Percentiles rank a stretch among this genome's conserved stretches.
These are phyloP conservation scores for Rauvolfia tetraphylla DNA, from an alignment of 257 asterid genomes.

Conservation along the genomic window DNA sequence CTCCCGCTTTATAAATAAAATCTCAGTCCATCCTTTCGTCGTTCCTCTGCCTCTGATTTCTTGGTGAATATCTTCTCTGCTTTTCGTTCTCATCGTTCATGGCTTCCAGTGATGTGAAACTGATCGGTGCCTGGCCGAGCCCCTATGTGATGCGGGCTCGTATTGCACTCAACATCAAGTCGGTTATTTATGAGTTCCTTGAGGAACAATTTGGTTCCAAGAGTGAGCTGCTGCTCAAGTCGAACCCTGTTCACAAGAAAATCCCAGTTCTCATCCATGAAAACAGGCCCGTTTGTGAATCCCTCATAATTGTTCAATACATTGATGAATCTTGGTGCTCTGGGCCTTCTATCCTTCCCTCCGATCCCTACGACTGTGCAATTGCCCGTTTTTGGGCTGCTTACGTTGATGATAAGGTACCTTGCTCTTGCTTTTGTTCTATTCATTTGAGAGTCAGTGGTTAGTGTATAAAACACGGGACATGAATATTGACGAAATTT, in stretches of 20 bases:
- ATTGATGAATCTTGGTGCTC: slow-evolving; percentile 29
- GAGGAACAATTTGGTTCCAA: slow-evolving; percentile 11
- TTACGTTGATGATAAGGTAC: slow-evolving; percentile 30
- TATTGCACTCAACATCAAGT: slow-evolving; percentile 27
- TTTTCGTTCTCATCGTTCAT: slow-evolving; percentile 13
- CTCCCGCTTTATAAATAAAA: background rate
- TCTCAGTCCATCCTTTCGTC: background rate
- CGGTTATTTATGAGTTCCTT: slow-evolving; percentile 19
- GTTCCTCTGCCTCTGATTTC: background rate
- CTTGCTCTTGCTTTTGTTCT: background rate
- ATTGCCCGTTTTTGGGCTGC: slow-evolving; percentile 31
- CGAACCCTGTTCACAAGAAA: slow-evolving; percentile 27
- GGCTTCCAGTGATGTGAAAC: slow-evolving; percentile 23
- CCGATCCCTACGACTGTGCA: slow-evolving; percentile 27
- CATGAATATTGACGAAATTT: too few species aligned
- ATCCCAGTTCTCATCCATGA: slow-evolving; percentile 25
- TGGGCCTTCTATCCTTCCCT: slow-evolving; percentile 23
- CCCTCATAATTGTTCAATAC: slow-evolving; percentile 26
- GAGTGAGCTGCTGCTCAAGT: slow-evolving; percentile 24
- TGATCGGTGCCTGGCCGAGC: slow-evolving; percentile 28
- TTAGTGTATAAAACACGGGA: background rate
- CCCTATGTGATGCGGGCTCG: slow-evolving; percentile 22
- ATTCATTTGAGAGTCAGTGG: background rate
- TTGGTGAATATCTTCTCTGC: background rate
- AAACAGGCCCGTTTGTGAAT: slow-evolving; percentile 23